Evolutionary conservation across 225 moss, liverwort and hornwort species (phyloP).

Genomic region (Pleurozium schreberi): DNA sequence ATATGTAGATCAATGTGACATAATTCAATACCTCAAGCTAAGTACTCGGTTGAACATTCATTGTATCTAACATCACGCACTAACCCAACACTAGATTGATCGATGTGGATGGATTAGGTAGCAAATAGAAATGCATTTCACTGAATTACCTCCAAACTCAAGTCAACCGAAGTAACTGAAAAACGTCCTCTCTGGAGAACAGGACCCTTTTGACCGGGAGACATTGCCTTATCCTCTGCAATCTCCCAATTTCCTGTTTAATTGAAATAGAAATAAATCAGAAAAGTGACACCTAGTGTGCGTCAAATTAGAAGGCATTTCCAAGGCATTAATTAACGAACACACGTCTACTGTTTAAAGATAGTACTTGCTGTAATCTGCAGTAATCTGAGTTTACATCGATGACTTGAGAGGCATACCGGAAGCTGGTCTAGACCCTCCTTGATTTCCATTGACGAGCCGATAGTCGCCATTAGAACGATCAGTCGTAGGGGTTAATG

Average conservation of each 20-base stretch:
- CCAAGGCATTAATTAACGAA: background rate
- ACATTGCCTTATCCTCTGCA: conserved; percentile 33
- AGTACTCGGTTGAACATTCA: background rate
- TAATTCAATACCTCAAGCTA: background rate
- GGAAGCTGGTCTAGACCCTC: conserved; percentile 18
- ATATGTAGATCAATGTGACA: background rate
- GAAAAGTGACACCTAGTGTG: background rate
- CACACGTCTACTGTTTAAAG: background rate
- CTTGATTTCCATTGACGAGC: conserved; percentile 27
- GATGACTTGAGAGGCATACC: conserved; percentile 1
- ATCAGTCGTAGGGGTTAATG: conserved; percentile 15
- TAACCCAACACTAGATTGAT: background rate
- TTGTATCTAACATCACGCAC: background rate
- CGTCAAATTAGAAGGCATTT: background rate
- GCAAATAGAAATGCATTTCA: background rate
- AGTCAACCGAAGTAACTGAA: conserved; percentile 76
- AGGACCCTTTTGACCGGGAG: conserved; percentile 30
- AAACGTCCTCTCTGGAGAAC: conserved; percentile 86
- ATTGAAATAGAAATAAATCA: background rate
- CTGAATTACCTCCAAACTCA: conserved; percentile 36
- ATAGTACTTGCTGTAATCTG: background rate
- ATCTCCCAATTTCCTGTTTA: conserved; percentile 23
- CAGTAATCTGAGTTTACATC: background rate
- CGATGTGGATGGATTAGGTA: background rate
- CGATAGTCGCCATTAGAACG: conserved; percentile 19